These are phyloP conservation scores for Debaryomyces psychrophilus DNA, from an alignment of 1,139 yeast genomes.

Conservation along the genomic window DNA sequence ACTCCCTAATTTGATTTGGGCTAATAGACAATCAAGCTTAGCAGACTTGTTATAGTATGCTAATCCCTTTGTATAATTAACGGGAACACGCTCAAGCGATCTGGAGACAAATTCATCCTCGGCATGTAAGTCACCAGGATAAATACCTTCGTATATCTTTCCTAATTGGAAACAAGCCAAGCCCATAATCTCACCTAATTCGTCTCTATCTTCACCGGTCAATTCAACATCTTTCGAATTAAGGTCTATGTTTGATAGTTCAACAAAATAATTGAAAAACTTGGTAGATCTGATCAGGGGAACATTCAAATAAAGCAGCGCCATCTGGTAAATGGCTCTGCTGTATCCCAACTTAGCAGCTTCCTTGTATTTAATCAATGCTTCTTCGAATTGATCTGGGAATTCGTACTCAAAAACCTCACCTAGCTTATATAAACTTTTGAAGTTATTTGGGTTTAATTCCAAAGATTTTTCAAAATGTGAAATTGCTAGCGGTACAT, in stretches of 20 bases:
- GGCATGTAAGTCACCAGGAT: conserved; percentile 46
- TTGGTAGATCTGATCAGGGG: conserved; percentile 40
- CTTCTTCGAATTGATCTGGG: conserved; percentile 32
- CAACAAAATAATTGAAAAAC: conserved; percentile 41
- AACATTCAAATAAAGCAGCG: conserved; percentile 41
- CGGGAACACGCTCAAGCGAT: conserved; percentile 44
- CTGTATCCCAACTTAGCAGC: conserved; percentile 49
- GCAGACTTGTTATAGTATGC: conserved; percentile 79
- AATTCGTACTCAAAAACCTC: conserved; percentile 44
- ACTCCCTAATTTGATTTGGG: conserved; percentile 85
- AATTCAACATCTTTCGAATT: conserved; percentile 38
- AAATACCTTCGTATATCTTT: conserved; percentile 67
- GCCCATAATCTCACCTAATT: conserved; percentile 47
- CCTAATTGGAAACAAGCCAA: conserved; percentile 60
- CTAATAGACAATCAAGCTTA: conserved; percentile 70
- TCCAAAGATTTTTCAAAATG: conserved; percentile 40
- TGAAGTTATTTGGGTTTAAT: conserved; percentile 36
- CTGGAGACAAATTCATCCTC: conserved; percentile 42
- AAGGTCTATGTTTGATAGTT: conserved; percentile 40
- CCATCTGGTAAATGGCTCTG: conserved; percentile 47
- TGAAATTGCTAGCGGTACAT: conserved; percentile 33
- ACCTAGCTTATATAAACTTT: conserved; percentile 44
- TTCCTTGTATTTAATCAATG: conserved; percentile 39
- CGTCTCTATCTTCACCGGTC: conserved; percentile 45
- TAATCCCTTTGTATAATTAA: conserved; percentile 63